These are phyloP conservation scores for Corymbia citriodora DNA, from an alignment of 441 rosid genomes.

Conservation along the genomic window DNA sequence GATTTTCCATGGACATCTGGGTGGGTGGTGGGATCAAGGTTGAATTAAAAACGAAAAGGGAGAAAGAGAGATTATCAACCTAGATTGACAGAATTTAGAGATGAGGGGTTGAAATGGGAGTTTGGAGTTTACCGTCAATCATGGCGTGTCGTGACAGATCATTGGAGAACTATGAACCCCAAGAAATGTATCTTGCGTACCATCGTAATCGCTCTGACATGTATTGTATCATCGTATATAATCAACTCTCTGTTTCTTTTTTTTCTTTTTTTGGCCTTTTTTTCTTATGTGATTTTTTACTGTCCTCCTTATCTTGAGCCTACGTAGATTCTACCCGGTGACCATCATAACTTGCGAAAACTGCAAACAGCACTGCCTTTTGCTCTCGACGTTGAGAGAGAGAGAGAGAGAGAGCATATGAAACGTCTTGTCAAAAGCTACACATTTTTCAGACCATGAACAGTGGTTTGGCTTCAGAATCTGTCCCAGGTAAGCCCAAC, in stretches of 20 bases:
- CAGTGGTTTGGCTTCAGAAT: neutral
- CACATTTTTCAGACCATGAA: neutral
- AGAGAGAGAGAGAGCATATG: neutral
- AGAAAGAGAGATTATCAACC: neutral
- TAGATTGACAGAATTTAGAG: neutral
- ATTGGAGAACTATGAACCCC: neutral
- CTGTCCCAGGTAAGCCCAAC: neutral
- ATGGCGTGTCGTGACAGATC: neutral
- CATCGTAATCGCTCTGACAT: neutral
- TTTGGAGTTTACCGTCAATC: neutral
- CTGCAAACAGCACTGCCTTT: neutral
- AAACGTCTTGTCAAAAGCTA: neutral
- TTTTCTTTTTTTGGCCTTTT: neutral
- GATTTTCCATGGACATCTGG: neutral
- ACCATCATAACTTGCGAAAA: neutral
- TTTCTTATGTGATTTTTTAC: neutral
- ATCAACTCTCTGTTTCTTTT: neutral
- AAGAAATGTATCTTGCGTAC: neutral
- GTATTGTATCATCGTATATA: neutral
- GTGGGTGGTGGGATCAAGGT: neutral
- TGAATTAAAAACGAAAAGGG: neutral
- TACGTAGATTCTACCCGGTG: neutral
- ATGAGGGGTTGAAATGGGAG: neutral
- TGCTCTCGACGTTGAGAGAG: neutral
- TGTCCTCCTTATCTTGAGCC: neutral